Percentiles rank a stretch among this genome's conserved stretches.
These are phyloP conservation scores for Stephanodiscus minutulus DNA, from an alignment of 108 stramenopile species.

Conservation along the genomic window DNA sequence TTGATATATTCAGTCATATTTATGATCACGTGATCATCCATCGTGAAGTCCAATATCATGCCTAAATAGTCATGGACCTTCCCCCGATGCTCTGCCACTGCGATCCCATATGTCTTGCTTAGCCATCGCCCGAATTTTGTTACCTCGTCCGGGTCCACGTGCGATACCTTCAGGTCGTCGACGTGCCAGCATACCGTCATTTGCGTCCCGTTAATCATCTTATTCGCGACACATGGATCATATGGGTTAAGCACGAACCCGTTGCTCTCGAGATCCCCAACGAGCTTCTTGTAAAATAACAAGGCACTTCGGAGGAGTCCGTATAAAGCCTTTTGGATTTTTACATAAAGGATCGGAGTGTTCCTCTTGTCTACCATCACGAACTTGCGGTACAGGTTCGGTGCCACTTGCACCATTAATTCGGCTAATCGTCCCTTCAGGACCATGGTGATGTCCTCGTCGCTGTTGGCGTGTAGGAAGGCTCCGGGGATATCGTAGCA, in stretches of 20 bases:
- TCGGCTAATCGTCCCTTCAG: too few relatives aligned
- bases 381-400: too few relatives aligned
- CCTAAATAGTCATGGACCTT: slow-evolving; percentile 45
- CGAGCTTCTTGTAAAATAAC: too few relatives aligned
- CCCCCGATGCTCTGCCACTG: slow-evolving; percentile 16
- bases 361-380: too few relatives aligned
- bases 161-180: slow-evolving; percentile 57
- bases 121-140: not conserved
- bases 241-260: not conserved
- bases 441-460: too few relatives aligned
- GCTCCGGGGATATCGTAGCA: too few relatives aligned
- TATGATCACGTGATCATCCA: not conserved
- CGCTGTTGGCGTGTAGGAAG: too few relatives aligned
- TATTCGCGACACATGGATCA: not conserved
- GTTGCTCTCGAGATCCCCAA: too few relatives aligned
- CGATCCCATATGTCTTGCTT: not conserved
- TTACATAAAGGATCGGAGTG: too few relatives aligned
- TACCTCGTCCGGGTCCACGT: slow-evolving; percentile 10
- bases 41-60: slow-evolving; percentile 40
- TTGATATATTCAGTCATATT: slow-evolving; percentile 14
- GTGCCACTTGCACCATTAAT: too few relatives aligned
- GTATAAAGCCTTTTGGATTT: too few relatives aligned
- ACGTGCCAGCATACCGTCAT: slow-evolving; percentile 44
- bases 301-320: too few relatives aligned
- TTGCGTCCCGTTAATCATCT: not conserved